Percentiles rank a stretch among this genome's conserved stretches.
Conservation (phyloP, 2,329 filamentous ascomycete species). For the Allantophomopsis lycopodina region DNA sequence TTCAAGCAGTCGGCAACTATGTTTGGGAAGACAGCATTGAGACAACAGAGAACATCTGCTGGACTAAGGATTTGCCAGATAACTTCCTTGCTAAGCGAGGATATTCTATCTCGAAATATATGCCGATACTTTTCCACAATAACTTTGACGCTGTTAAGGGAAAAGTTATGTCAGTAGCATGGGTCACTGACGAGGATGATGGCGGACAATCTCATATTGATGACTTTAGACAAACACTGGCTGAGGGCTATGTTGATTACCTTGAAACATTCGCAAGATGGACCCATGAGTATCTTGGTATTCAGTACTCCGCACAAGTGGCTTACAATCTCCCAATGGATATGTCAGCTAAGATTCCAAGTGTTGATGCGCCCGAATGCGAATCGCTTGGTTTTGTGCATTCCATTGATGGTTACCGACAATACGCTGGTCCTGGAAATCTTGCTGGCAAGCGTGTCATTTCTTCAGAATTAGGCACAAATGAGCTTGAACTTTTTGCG, state of each 20-base stretch:
- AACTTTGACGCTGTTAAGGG: neutral
- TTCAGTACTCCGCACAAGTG: conserved; percentile 24
- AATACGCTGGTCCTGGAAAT: conserved; percentile 24
- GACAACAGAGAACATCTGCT: conserved; percentile 16
- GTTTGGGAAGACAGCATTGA: conserved; percentile 19
- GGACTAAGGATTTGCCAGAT: conserved; percentile 19
- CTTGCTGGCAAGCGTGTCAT: conserved; percentile 23
- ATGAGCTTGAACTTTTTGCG: conserved; percentile 10
- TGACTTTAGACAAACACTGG: conserved; percentile 2
- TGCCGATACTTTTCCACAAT: conserved; percentile 17
- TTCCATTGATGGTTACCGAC: conserved; percentile 24
- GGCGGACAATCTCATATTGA: neutral
- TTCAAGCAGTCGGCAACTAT: conserved; percentile 20
- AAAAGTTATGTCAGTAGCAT: neutral
- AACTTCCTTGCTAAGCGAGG: conserved; percentile 17
- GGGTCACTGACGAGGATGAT: conserved; percentile 1
- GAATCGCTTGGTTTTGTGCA: conserved; percentile 23
- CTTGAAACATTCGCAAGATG: conserved; percentile 17
- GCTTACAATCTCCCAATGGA: conserved; percentile 28
- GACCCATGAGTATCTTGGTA: conserved; percentile 15
- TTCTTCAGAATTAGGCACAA: conserved; percentile 23
- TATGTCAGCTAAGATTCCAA: conserved; percentile 22
- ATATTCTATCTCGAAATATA: conserved; percentile 18
- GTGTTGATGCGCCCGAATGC: conserved; percentile 24
- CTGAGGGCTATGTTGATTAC: conserved; percentile 15